Percentiles rank a stretch among this genome's conserved stretches.
Conservation (phyloP, 257 asterid species). For the Solanum clarkiae region DNA sequence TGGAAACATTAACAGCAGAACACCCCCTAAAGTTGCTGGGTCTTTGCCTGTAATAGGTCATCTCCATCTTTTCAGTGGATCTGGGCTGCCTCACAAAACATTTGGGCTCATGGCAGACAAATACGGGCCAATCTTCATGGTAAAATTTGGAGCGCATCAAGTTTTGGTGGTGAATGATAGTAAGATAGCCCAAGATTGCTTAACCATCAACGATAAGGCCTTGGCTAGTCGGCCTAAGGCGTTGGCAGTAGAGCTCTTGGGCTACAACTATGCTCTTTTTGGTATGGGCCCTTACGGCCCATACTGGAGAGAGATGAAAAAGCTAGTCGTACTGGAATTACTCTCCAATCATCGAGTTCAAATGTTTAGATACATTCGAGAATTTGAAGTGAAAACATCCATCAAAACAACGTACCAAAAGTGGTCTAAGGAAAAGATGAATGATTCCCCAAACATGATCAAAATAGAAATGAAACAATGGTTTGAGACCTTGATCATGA, state of each 20-base stretch:
- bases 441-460: neutral
- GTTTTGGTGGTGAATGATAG: conserved; percentile 5
- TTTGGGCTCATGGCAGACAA: conserved; percentile 17
- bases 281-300: conserved; percentile 2
- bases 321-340: conserved; percentile 2
- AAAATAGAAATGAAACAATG: conserved; percentile 12
- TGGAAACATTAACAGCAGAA: neutral
- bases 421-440: neutral
- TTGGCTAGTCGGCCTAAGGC: neutral
- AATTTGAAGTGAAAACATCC: conserved; percentile 2
- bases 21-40: conserved; percentile 6
- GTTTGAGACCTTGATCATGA: conserved; percentile 1
- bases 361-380: conserved; percentile 2
- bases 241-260: neutral
- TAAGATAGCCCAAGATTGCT: conserved; percentile 9
- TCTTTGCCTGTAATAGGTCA: conserved; percentile 21
- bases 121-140: conserved; percentile 19
- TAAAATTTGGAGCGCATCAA: conserved; percentile 4
- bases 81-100: conserved; percentile 3
- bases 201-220: neutral
- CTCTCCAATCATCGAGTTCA: conserved; percentile 11
- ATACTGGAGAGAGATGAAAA: conserved; percentile 17
- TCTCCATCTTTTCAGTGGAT: conserved; percentile 14
- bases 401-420: neutral
- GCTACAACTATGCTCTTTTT: conserved; percentile 11